Base-by-base conservation (phyloP, 176 grass and related monocot genomes). In the Oryza longistaminata region DNA sequence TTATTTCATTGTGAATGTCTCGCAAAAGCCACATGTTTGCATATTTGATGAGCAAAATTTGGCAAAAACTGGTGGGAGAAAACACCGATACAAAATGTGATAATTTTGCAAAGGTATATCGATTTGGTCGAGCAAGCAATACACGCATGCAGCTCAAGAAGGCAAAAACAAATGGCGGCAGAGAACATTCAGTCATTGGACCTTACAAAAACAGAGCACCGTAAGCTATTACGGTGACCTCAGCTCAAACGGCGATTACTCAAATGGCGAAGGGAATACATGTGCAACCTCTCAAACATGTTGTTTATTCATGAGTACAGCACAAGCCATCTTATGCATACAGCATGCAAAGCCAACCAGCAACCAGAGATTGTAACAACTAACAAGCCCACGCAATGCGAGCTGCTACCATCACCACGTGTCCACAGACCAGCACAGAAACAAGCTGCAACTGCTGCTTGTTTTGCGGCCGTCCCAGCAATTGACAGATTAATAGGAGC, bases 171-270 rank as follows among this genome's bases (percentile, higher is more conserved):
- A 45, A 55, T 53, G 15, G 49, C 68, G 9, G 37, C 66, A 3
- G 16, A 7, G 2, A 62, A 86, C 90, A 79, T 86, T 92, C 86
- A 75, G 82, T 89, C 80, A 80, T 74, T 86, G 70, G 87, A 66
- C 79, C 83, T 64, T 60, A 86, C 81, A 71, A 45, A 71, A 24
- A 61, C 21, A 61, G 19, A 61, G 19, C 35, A 6, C 53, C 21
- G 34, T 21, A 46, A 72, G 70, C 35, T 44, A 16, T n/a, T 58
- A 3, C 1, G 16, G 43, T 74, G 12, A 9, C 2, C 71, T 48
- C 44, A 44, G 17, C 53, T 58, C 53, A 21, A 14, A 87, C 83
- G 79, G 74, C 68, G 60, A 76, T 27, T 70, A 40, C 17, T 69
- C 67, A 39, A 21, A 40, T 70, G 3, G 34, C 1, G 19, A 5